A percentile compares a stretch with the other conserved stretches of the same genome.
Conservation (phyloP, 2,329 filamentous ascomycete species). For the Alternaria sp. region DNA sequence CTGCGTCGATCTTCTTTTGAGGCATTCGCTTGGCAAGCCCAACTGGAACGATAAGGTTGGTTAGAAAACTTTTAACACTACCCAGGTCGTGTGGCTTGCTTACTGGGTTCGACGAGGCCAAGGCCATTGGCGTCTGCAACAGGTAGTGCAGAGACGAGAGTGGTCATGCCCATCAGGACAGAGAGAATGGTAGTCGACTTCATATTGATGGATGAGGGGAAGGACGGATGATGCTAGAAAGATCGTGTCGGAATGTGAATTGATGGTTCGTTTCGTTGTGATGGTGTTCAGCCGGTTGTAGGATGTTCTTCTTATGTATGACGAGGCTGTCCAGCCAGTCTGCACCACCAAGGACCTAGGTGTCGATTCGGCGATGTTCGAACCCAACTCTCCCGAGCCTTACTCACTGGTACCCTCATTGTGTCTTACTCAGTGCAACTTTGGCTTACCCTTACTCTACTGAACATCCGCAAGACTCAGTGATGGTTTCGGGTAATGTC, state of each 20-base stretch:
- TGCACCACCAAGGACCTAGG: neutral
- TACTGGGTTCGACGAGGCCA: neutral
- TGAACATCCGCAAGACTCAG: neutral
- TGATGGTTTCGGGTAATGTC: neutral
- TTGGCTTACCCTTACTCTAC: neutral
- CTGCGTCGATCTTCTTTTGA: neutral
- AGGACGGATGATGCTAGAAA: neutral
- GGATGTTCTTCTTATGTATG: neutral
- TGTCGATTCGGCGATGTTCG: neutral
- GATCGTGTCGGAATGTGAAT: neutral
- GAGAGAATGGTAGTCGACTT: neutral
- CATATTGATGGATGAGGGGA: neutral
- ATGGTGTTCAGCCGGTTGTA: neutral
- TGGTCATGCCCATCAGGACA: neutral
- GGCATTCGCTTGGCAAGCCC: neutral
- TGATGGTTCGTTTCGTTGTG: neutral
- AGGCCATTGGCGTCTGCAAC: neutral
- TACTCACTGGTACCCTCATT: neutral
- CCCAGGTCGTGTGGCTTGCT: neutral
- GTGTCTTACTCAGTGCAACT: neutral
- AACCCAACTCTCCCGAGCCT: neutral
- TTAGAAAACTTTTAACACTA: neutral
- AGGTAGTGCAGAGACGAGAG: neutral
- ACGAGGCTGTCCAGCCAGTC: neutral
- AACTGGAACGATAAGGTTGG: neutral